phyloP scores from a whole-genome alignment of 1,139 yeast genomes.

The Eremothecium gossypii region DNA sequence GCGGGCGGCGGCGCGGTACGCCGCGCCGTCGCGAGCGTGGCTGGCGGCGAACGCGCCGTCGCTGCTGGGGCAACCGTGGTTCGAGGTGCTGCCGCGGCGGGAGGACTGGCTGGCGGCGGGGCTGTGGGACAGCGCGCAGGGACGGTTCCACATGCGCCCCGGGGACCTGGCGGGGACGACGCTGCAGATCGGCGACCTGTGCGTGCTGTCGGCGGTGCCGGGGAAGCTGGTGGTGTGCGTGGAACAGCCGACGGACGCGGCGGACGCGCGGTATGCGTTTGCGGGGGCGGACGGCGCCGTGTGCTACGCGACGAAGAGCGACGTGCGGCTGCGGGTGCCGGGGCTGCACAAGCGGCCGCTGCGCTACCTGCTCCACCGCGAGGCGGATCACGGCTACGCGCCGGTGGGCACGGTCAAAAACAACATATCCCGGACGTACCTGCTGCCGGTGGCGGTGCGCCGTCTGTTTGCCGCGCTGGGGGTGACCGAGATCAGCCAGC shows the following conservation, averaged over 20 bases:
- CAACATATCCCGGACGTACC: slow-evolving; percentile 15
- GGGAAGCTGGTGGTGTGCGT: slow-evolving; percentile 37
- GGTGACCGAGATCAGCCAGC: slow-evolving; percentile 20
- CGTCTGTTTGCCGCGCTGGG: slow-evolving; percentile 24
- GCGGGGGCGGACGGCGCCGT: slow-evolving; percentile 50
- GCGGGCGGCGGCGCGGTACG: slow-evolving; percentile 17
- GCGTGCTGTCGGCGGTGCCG: slow-evolving; percentile 32
- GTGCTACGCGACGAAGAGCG: slow-evolving; percentile 38
- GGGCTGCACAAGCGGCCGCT: slow-evolving; percentile 36
- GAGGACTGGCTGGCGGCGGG: slow-evolving; percentile 5
- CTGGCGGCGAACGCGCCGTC: slow-evolving; percentile 4
- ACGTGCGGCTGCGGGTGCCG: slow-evolving; percentile 48
- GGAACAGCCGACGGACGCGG: slow-evolving; percentile 33
- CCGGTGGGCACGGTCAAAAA: slow-evolving; percentile 30
- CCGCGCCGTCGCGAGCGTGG: slow-evolving; percentile 24
- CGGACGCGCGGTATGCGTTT: slow-evolving; percentile 46
- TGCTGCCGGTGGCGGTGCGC: slow-evolving; percentile 23
- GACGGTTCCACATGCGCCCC: slow-evolving; percentile 8
- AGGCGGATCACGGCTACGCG: slow-evolving; percentile 16
- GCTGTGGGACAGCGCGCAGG: slow-evolving; percentile 4
- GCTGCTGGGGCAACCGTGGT: not conserved
- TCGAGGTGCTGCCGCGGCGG: not conserved
- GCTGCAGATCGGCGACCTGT: slow-evolving; percentile 38
- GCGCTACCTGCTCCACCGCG: slow-evolving; percentile 26
- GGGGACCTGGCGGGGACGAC: slow-evolving; percentile 18